Evolutionary conservation across 495 filamentous ascomycete species (phyloP), one percentile per base, ranked within the genome.

Genomic region (Penicillium parvum): DNA sequence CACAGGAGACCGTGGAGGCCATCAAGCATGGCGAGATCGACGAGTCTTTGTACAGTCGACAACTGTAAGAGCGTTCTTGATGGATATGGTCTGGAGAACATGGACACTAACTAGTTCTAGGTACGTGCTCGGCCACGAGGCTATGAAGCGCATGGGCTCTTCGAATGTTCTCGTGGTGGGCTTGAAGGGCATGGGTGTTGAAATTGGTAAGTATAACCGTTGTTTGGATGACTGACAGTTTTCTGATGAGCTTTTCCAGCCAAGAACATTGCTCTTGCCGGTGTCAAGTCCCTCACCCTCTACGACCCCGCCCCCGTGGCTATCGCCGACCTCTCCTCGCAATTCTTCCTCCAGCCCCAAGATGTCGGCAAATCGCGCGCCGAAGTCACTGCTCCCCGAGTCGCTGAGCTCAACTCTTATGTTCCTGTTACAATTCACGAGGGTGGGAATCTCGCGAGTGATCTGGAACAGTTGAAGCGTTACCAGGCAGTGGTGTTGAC

Each of bases 71-170:
- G 14, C 15, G 5, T 20, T 32, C 6, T 30, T 14, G 28, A 27
- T 30, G n/a, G n/a, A 18, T 16, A 20, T 41, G 3, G 26, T 33
- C 11, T 14, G 5, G 28, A 30, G 34, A 7, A 14, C 11, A 28
- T 46, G 26, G 7, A 35, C 38, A 22, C 40, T 55, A 29, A 55
- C 37, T 8, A 17, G 14, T 40, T 35, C 14, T 43, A 78, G 76
- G 33, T 95, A 98, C 65, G 92, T 98, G 37, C 81, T 99, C 44
- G 94, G 94, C 21, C 94, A 97, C 67, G 94, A 99, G 73, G 94
- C 94, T 39, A 99, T 99, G 94, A 97, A 95, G 72, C 86, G 90
- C 42, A 99, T 99, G 94, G 78, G 90, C 61, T 85, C 89, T 36
- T 97, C 94, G 15, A 90, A 97, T 63, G 81, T 99, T 32, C 84